A percentile compares a stretch with the other conserved stretches of the same genome.
These are phyloP conservation scores for Colletotrichum sp. DNA, from an alignment of 2,329 filamentous ascomycete genomes.

Conservation along the genomic window DNA sequence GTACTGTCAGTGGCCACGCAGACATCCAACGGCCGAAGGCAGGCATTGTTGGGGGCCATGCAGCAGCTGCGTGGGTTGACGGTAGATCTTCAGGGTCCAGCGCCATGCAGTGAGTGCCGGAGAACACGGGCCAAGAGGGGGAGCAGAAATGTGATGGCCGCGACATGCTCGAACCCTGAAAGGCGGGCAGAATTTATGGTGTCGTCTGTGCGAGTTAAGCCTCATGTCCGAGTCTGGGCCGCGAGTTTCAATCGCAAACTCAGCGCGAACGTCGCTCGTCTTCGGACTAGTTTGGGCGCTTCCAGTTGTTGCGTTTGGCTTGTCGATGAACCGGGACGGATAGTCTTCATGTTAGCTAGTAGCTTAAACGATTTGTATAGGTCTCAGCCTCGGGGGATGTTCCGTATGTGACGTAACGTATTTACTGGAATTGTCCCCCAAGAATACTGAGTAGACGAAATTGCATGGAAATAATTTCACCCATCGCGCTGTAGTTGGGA, in stretches of 20 bases:
- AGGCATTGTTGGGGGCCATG: neutral
- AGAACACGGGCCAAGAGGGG: neutral
- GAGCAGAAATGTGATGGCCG: neutral
- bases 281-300: neutral
- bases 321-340: neutral
- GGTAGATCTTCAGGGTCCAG: neutral
- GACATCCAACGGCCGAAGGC: neutral
- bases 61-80: neutral
- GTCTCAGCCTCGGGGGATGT: neutral
- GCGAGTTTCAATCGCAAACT: neutral
- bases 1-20: neutral
- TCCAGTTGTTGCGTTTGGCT: neutral
- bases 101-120: neutral
- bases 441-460: neutral
- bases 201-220: constrained; percentile 4
- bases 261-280: neutral
- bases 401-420: neutral
- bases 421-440: fast-evolving
- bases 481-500: neutral
- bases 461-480: neutral
- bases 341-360: neutral
- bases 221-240: constrained; percentile 1
- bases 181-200: neutral
- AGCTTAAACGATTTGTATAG: neutral
- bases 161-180: neutral